Percentiles rank a stretch among this genome's conserved stretches.
phyloP scores from a whole-genome alignment of 768 basidiomycete species.

The Trametes elegans region DNA sequence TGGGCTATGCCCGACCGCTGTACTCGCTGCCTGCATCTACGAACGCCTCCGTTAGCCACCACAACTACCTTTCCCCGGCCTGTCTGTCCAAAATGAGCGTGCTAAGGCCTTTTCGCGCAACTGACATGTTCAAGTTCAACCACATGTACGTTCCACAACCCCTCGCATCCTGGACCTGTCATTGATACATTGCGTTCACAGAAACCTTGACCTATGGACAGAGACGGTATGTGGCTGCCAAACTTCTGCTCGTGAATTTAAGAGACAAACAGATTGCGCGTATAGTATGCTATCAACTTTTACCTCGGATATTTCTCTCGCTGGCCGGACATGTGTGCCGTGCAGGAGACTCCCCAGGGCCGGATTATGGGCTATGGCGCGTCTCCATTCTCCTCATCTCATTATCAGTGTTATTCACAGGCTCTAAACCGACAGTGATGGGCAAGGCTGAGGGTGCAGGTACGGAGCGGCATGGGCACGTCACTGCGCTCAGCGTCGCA shows the following conservation, averaged over 20 bases:
- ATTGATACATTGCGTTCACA: slow-evolving; percentile 29
- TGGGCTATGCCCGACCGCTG: too few species aligned
- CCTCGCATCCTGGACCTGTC: too few species aligned
- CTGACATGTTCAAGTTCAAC: slow-evolving; percentile 92
- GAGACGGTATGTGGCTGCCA: slow-evolving; percentile 73
- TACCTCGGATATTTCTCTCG: slow-evolving; percentile 85
- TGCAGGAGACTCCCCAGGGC: slow-evolving; percentile 77
- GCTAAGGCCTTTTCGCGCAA: slow-evolving; percentile 80
- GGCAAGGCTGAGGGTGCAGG: slow-evolving; percentile 86
- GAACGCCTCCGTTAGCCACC: not conserved
- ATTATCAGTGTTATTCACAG: slow-evolving; percentile 3
- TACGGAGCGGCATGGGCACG: slow-evolving; percentile 87
- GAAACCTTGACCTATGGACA: slow-evolving; percentile 95
- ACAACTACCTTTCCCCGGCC: not conserved
- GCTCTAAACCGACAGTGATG: slow-evolving; percentile 55
- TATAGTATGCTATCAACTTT: slow-evolving; percentile 82
- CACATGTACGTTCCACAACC: slow-evolving; percentile 58
- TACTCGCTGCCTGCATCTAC: not conserved
- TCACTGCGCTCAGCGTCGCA: slow-evolving; percentile 92
- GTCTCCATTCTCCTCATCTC: slow-evolving; percentile 25
- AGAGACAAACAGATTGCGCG: not conserved
- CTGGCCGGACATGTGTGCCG: slow-evolving; percentile 91
- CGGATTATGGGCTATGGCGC: slow-evolving; percentile 92
- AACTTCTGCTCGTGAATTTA: too few species aligned
- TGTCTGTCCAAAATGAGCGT: slow-evolving; percentile 61